Base-by-base conservation (phyloP, 495 filamentous ascomycete species). In the Aspergillus sclerotioniger region DNA sequence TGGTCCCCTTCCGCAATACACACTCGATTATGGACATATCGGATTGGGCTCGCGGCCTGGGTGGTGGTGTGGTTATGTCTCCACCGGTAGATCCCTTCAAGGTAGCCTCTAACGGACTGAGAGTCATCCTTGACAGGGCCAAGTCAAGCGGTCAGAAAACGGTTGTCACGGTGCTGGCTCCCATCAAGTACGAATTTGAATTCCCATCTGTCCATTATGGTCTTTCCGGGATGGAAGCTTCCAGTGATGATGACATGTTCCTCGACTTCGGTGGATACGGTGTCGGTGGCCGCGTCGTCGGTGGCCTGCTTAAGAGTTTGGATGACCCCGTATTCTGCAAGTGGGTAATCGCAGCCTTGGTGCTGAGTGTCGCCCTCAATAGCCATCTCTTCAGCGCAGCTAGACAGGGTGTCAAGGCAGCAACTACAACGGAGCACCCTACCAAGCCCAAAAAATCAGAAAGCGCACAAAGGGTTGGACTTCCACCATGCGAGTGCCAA, bases 251-350 rank as follows among this genome's bases (percentile, higher is more conserved):
- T 12, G 43, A 20, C 19, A 50, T 33, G 28, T 31, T 28, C 25
- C 20, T 15, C 21, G 20, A 13, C 16, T 39, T 32, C 9, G 44
- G 44, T 37, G 28, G 45, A 37, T 39, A 19, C 43, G 21, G 19
- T 53, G 19, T 48, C 16, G 44, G 57, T 10, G 45, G 41, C 31
- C 50, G 57, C 17, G 33, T 59, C 13, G 10, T 45, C 9, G 44
- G 51, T 41, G 41, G 53, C 25, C 10, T 59, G 10, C 45, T 59
- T 13, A 20, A 25, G 10, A 54, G 44, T 7, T 29, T 59, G 10
- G 51, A 50, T 17, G 51, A 59, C 21, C 57, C 57, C 6, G 25
- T 59, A 21, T 28, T 54, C n/a, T 49, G 41, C 31, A 59, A 59
- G 31, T 54, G 51, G 33, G 35, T 59, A 4, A 54, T 59, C 9